Conservation (phyloP, 495 filamentous ascomycete genomes). For the Penicillium angulare region DNA sequence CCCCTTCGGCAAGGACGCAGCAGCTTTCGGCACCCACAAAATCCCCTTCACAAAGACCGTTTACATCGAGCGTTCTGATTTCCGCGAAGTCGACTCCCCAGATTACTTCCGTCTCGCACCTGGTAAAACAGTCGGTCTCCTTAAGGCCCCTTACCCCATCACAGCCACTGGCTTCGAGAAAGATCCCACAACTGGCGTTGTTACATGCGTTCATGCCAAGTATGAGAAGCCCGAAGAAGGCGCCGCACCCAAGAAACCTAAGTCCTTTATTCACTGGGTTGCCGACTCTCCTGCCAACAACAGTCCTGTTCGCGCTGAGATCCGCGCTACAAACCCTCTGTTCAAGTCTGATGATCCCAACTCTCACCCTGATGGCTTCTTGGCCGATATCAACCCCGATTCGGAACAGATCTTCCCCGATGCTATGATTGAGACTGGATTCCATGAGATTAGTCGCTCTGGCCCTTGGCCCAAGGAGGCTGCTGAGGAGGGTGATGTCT, state of each 20-base stretch:
- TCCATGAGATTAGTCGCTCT: slow-evolving; percentile 70
- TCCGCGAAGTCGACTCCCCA: slow-evolving; percentile 77
- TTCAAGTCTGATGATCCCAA: slow-evolving; percentile 85
- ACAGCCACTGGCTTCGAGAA: slow-evolving; percentile 74
- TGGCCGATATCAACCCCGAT: slow-evolving; percentile 81
- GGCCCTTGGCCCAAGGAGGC: slow-evolving; percentile 83
- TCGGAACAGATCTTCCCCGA: slow-evolving; percentile 74
- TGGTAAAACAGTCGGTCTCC: slow-evolving; percentile 82
- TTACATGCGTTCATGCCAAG: slow-evolving; percentile 48
- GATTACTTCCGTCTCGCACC: slow-evolving; percentile 95
- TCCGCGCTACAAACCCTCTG: slow-evolving; percentile 74
- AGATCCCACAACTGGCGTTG: slow-evolving; percentile 62
- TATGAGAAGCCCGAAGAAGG: slow-evolving; percentile 54
- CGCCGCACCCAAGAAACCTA: slow-evolving; percentile 65
- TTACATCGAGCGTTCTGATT: slow-evolving; percentile 92
- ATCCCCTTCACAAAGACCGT: slow-evolving; percentile 81
- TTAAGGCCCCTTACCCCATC: slow-evolving; percentile 81
- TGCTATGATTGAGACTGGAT: slow-evolving; percentile 81
- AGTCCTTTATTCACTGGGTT: slow-evolving; percentile 85
- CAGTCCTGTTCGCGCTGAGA: slow-evolving; percentile 71
- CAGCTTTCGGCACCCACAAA: slow-evolving; percentile 44
- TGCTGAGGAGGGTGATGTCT: slow-evolving; percentile 27
- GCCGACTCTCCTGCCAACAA: slow-evolving; percentile 55
- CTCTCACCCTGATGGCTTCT: slow-evolving; percentile 67
- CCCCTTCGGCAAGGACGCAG: slow-evolving; percentile 64